Base-by-base conservation (phyloP, 176 grass and related monocot species). In the Avena sativa region DNA sequence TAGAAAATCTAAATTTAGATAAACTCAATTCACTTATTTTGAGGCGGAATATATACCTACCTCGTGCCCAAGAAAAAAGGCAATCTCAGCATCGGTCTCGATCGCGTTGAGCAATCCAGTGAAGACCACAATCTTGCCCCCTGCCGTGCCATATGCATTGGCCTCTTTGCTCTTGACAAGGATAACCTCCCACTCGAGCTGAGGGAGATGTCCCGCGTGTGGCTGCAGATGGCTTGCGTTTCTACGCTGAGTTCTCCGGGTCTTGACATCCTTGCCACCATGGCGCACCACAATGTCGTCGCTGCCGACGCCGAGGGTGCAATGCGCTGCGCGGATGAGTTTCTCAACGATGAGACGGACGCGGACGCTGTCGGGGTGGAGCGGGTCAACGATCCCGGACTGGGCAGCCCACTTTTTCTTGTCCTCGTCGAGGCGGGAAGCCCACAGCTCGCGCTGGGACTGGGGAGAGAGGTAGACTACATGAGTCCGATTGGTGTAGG, bases 61-160 rank as follows among this genome's bases (percentile, higher is more conserved):
- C 69, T 72, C 69, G 20, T 72, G 69, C 19, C 69, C 69, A 46
- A 72, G 69, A 72, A 0, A 19, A 47, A 72, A n/a, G 40, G 69
- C 69, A 72, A 72, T 72, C 69, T 72, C 69, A 72, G 69, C 69
- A 44, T 72, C 69, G 21, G 69, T 72, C 10, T 47, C 13, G 19
- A 72, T 19, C 44, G 19, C 0, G 4, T 72, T 36, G 40, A 72
- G 69, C 69, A 72, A 47, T 72, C 69, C 69, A 10, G 69, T 72
- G 40, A n/a, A 46, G 9, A 72, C 40, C 19, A 72, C 43, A 21
- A 72, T 12, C 9, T 47, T 46, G 69, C 69, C 60, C 23, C 3
- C 4, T 8, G 40, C 17, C 20, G 43, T 5, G 19, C 9, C 4
- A 5, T 0, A 0, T 46, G 10, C 19, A 47, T 1, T 23, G 69